Evolutionary conservation across 2,329 filamentous ascomycete genomes (phyloP), one percentile per base, ranked within the genome.

Genomic region (Nigrospora osmanthi): DNA sequence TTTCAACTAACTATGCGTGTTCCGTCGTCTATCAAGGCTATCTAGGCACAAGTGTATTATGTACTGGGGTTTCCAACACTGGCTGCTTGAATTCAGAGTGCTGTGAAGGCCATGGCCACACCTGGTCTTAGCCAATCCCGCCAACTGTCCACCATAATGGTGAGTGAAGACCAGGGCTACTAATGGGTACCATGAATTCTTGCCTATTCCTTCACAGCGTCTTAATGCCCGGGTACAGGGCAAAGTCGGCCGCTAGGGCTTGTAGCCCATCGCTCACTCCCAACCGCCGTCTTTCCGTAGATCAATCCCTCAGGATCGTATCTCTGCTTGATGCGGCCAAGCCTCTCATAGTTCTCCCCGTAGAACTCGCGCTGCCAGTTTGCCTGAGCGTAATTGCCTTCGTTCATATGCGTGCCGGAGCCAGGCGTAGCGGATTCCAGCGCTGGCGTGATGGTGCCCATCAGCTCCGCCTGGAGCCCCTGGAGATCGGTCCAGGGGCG

Each of bases 161-260:
- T n/a, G n/a, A n/a, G n/a, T n/a, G n/a, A n/a, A n/a, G n/a, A n/a
- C n/a, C n/a, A n/a, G n/a, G n/a, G n/a, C n/a, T n/a, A n/a, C n/a
- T n/a, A n/a, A n/a, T n/a, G n/a, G n/a, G n/a, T n/a, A n/a, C n/a
- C n/a, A n/a, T n/a, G n/a, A n/a, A n/a, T n/a, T n/a, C n/a, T n/a
- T n/a, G n/a, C n/a, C n/a, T n/a, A n/a, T n/a, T n/a, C n/a, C n/a
- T n/a, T n/a, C n/a, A n/a, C n/a, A n/a, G n/a, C n/a, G n/a, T n/a
- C n/a, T n/a, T n/a, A n/a, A n/a, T n/a, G n/a, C n/a, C n/a, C n/a
- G n/a, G n/a, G 17, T 35, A n/a, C 17, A n/a, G 3, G 34, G 11
- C 68, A 71, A 51, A 70, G 53, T 11, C 62, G 60, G 12, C 67
- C 69, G 43, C 56, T 46, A 6, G 52, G 67, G 72, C 9, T 50